Conservation (phyloP, 1,139 yeast genomes). For the Lodderomyces jiufengensis region DNA sequence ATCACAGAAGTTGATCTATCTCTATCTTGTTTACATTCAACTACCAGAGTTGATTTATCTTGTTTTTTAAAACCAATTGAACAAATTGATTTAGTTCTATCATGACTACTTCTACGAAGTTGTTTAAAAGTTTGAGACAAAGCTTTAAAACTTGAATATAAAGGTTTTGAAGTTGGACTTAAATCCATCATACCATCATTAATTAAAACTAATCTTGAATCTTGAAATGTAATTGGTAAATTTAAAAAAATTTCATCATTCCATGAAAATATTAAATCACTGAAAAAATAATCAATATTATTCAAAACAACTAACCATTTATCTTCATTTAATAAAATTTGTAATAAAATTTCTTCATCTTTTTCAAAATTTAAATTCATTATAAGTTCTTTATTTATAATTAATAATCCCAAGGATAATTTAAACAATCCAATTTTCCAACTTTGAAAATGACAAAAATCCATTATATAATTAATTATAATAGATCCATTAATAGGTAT, state of each 20-base stretch:
- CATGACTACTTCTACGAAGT: too few relatives aligned
- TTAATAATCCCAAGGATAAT: conserved; percentile 53
- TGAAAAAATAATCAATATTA: conserved; percentile 44
- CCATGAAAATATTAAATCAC: conserved; percentile 36
- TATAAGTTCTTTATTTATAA: conserved; percentile 50
- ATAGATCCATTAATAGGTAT: conserved; percentile 47
- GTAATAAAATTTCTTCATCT: conserved; percentile 61
- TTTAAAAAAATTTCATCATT: conserved; percentile 29
- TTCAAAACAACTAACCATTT: conserved; percentile 51
- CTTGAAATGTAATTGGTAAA: conserved; percentile 1
- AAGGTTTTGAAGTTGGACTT: too few relatives aligned
- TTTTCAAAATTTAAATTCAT: conserved; percentile 37
- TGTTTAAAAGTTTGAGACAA: background rate
- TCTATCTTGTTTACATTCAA: too few relatives aligned
- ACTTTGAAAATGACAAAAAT: conserved; percentile 59
- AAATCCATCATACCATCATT: background rate
- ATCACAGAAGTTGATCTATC: background rate
- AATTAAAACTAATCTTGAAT: background rate
- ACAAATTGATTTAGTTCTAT: too few relatives aligned
- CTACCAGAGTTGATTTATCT: too few relatives aligned
- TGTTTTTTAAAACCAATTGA: too few relatives aligned
- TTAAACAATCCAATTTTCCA: conserved; percentile 62
- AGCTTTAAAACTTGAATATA: too few relatives aligned
- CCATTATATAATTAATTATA: conserved; percentile 49
- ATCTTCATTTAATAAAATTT: conserved; percentile 55